Evolutionary conservation across 2,329 filamentous ascomycete species (phyloP).

Genomic region (Hypocrella siamensis): DNA sequence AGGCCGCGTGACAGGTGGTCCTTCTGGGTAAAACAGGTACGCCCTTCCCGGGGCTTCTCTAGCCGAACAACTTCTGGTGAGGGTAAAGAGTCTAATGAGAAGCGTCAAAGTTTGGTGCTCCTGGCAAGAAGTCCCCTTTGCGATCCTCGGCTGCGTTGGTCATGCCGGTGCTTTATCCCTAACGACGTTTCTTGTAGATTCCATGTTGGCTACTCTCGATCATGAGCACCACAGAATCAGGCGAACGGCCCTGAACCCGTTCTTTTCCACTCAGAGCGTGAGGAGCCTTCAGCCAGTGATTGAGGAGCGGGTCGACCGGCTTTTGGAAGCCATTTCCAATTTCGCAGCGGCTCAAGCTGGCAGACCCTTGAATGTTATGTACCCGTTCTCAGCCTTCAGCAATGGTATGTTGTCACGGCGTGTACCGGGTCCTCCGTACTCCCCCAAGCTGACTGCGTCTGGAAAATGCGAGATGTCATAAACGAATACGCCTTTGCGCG

Average conservation of each 20-base stretch:
- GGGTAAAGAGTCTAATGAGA: neutral
- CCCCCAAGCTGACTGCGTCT: neutral
- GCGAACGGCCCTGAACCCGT: conserved; percentile 18
- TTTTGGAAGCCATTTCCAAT: conserved; percentile 14
- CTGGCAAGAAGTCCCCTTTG: no score
- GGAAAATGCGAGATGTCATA: conserved; percentile 15
- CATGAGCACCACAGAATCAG: conserved; percentile 18
- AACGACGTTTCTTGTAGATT: no score
- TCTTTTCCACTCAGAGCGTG: conserved; percentile 21
- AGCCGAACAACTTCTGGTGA: neutral
- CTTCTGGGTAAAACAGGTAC: conserved; percentile 20
- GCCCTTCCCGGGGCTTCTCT: neutral
- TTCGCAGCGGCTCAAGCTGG: conserved; percentile 11
- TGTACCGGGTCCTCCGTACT: neutral
- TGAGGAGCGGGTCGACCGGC: conserved; percentile 18
- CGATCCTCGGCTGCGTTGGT: no score
- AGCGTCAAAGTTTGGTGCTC: conserved; percentile 15
- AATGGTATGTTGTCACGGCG: conserved; percentile 12
- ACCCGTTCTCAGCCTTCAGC: conserved; percentile 21
- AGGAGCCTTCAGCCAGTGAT: conserved; percentile 21
- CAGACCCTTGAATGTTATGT: conserved; percentile 18
- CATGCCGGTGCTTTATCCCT: no score
- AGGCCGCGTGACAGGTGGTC: conserved; percentile 16
- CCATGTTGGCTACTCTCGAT: conserved; percentile 18
- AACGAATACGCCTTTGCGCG: conserved; percentile 23